Evolutionary conservation across 148 eudicot species (phyloP), one percentile per base, ranked within the genome.

Genomic region (Vaccinium corymbosum): DNA sequence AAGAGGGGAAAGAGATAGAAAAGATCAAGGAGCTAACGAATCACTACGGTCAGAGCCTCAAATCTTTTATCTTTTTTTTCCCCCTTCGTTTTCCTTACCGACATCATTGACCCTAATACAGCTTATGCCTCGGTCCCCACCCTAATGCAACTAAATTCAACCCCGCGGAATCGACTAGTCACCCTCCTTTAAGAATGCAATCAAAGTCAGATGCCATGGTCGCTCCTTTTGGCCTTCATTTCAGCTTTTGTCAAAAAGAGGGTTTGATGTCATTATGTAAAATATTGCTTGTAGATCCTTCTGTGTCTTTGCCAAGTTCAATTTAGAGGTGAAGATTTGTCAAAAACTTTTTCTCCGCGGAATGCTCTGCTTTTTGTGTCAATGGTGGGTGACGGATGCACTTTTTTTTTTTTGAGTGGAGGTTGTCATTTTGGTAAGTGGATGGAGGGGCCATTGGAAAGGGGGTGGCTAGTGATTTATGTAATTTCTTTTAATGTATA

Each of bases 371-470:
- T 62, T 87, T 86, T 76, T 82, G 80, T 70, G 80, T 80, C 85
- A 82, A 77, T 81, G 85, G 88, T 84, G 89, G 93, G 87, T 94
- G 98, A 92, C 86, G 84, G 73, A 83, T 86, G 90, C 93, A 93
- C 92, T 90, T 88, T 68, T 88, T 38, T 42, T 42, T 42, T 42
- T 3, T 76, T 87, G n/a, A 62, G 88, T 90, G 89, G 87, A 91
- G 83, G 85, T 85, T 49, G 74, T 83, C 76, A 17, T 83, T 83
- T 85, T 86, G 53, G 74, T 89, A 7, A 90, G 92, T 93, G 97
- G 93, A 85, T 84, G 80, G 87, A 85, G 85, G 94, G 94, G 77
- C 89, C 95, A 84, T 82, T 82, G 19, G 82, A 83, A 87, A 71
- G 82, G 82, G 64, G 77, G 79, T 84, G 85, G 52, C 56, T 81